phyloP scores from a whole-genome alignment of 2,329 filamentous ascomycete species.

The Fusarium goolgardi region DNA sequence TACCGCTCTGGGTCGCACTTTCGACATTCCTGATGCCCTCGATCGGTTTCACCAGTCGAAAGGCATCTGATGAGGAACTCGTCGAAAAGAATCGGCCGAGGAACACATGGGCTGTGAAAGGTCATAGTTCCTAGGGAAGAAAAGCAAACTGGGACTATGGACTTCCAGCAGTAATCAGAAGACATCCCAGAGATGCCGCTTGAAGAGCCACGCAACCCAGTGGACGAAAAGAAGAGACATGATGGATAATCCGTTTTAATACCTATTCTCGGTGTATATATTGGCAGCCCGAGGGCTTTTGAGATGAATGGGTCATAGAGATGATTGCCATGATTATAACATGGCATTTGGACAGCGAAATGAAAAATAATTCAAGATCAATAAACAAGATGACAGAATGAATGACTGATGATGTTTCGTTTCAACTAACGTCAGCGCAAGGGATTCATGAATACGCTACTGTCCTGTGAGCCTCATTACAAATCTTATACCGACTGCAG shows the following conservation, averaged over 20 bases:
- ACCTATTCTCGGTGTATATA: constrained; percentile 49
- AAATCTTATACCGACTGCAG: not conserved
- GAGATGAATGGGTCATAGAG: constrained; percentile 37
- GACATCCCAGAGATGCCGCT: not conserved
- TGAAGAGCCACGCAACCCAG: constrained; percentile 8
- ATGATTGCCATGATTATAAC: constrained; percentile 32
- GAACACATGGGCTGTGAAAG: constrained; percentile 12
- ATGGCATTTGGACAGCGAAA: constrained; percentile 43
- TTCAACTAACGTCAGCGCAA: constrained; percentile 14
- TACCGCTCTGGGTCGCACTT: constrained; percentile 3
- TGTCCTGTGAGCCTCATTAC: not conserved
- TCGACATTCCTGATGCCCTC: constrained; percentile 7
- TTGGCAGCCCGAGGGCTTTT: constrained; percentile 36
- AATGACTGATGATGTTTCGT: not conserved
- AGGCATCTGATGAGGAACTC: constrained; percentile 24
- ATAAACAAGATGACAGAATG: not conserved
- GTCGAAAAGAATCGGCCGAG: constrained; percentile 4
- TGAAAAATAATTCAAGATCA: constrained; percentile 19
- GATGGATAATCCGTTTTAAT: constrained; percentile 48
- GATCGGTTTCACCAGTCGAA: not conserved
- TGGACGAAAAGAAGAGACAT: constrained; percentile 33
- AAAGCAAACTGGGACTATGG: constrained; percentile 1
- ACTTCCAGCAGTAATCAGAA: not conserved
- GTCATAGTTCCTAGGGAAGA: not conserved
- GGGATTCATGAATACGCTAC: constrained; percentile 11